Conservation (phyloP, 129 eudicot species). For the Apium graveolens region DNA sequence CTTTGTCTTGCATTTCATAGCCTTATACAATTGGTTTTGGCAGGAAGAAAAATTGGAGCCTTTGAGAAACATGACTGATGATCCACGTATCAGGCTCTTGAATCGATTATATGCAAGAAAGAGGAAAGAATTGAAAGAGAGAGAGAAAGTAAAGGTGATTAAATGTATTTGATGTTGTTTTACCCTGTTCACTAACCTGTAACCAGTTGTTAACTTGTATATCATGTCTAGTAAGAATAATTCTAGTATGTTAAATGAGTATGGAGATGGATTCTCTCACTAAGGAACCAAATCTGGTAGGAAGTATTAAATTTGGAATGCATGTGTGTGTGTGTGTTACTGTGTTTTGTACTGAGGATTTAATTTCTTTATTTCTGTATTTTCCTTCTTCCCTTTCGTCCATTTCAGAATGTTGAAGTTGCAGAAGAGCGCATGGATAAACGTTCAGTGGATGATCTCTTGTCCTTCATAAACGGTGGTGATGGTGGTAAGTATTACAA, state of each 20-base stretch:
- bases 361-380: neutral
- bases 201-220: neutral
- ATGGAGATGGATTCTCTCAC: neutral
- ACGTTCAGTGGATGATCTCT: slow-evolving; percentile 79
- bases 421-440: slow-evolving; percentile 58
- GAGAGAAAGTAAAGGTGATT: slow-evolving; percentile 47
- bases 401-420: slow-evolving; percentile 39
- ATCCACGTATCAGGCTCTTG: slow-evolving; percentile 73
- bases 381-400: neutral
- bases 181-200: neutral
- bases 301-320: too few species aligned
- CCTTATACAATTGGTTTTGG: neutral
- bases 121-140: slow-evolving; percentile 59
- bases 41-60: slow-evolving; percentile 88
- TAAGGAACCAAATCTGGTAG: neutral
- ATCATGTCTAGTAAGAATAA: neutral
- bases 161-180: slow-evolving; percentile 2
- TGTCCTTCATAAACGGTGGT: slow-evolving; percentile 68
- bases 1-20: neutral
- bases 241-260: neutral
- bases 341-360: neutral
- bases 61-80: slow-evolving; percentile 52
- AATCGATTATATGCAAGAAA: slow-evolving; percentile 74
- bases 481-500: slow-evolving; percentile 35
- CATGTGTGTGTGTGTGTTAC: neutral